A percentile compares a stretch with the other conserved stretches of the same genome.
phyloP scores from a whole-genome alignment of 768 basidiomycete genomes.

The Paxillus rubicundulus region DNA sequence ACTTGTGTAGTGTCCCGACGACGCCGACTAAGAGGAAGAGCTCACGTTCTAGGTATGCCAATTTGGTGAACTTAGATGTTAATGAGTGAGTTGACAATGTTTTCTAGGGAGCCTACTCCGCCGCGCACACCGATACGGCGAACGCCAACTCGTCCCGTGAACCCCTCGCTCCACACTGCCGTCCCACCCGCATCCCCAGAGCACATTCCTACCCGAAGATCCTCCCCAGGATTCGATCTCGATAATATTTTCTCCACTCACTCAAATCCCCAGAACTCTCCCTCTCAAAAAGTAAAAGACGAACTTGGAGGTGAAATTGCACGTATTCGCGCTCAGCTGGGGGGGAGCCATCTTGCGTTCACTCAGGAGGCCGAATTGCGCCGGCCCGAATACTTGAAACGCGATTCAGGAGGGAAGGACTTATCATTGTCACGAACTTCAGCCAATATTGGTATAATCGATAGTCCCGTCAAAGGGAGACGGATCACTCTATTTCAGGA shows the following conservation, averaged over 20 bases:
- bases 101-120: conserved; percentile 17
- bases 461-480: conserved; percentile 71
- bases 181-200: conserved; percentile 14
- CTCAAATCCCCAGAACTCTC: neutral
- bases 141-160: conserved; percentile 12
- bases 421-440: conserved; percentile 22
- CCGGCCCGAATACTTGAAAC: conserved; percentile 70
- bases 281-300: conserved; percentile 5
- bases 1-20: neutral
- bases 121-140: conserved; percentile 15
- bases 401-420: conserved; percentile 26
- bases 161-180: conserved; percentile 9
- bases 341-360: conserved; percentile 48
- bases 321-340: conserved; percentile 53
- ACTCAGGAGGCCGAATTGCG: conserved; percentile 56
- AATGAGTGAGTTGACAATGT: neutral
- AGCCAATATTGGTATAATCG: conserved; percentile 54
- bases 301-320: conserved; percentile 55
- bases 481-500: conserved; percentile 76
- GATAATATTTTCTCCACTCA: neutral
- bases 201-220: neutral
- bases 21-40: conserved; percentile 2
- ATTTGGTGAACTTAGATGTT: neutral
- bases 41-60: conserved; percentile 16
- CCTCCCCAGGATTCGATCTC: neutral